Evolutionary conservation across 352 stramenopile genomes (phyloP).

Genomic region (Globisporangium paddicum): DNA sequence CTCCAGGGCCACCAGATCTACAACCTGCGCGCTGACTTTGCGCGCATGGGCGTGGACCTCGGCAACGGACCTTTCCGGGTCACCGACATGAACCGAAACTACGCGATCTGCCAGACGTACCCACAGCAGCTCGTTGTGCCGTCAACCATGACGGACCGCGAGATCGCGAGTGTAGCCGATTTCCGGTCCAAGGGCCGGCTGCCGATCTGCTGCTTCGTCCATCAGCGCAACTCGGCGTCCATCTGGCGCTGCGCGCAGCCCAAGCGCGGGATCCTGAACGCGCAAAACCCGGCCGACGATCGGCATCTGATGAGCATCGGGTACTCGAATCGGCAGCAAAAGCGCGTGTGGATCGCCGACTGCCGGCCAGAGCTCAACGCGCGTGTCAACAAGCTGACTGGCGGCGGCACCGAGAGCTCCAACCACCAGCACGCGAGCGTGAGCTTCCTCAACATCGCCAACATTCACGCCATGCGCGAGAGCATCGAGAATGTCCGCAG

Average conservation of each 20-base stretch:
- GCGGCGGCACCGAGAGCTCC: constrained; percentile 86
- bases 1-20: constrained; percentile 55
- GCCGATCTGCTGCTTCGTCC: constrained; percentile 80
- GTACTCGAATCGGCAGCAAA: constrained; percentile 33
- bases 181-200: constrained; percentile 83
- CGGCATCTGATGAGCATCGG: constrained; percentile 66
- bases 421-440: constrained; percentile 69
- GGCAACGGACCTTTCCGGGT: constrained; percentile 35
- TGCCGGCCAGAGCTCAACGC: constrained; percentile 89
- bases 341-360: constrained; percentile 85
- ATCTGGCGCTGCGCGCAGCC: constrained; percentile 86
- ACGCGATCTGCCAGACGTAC: constrained; percentile 81
- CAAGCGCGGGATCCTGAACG: constrained; percentile 78
- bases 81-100: constrained; percentile 60
- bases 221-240: constrained; percentile 56
- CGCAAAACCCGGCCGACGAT: constrained; percentile 69
- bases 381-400: constrained; percentile 86
- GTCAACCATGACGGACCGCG: constrained; percentile 46
- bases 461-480: constrained; percentile 93
- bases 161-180: constrained; percentile 59
- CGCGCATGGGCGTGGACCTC: constrained; percentile 65
- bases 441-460: constrained; percentile 89
- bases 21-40: constrained; percentile 62
- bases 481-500: constrained; percentile 64
- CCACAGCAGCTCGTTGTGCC: constrained; percentile 72